Evolutionary conservation across 1,139 yeast species (phyloP).

Genomic region (Geotrichum reessii): DNA sequence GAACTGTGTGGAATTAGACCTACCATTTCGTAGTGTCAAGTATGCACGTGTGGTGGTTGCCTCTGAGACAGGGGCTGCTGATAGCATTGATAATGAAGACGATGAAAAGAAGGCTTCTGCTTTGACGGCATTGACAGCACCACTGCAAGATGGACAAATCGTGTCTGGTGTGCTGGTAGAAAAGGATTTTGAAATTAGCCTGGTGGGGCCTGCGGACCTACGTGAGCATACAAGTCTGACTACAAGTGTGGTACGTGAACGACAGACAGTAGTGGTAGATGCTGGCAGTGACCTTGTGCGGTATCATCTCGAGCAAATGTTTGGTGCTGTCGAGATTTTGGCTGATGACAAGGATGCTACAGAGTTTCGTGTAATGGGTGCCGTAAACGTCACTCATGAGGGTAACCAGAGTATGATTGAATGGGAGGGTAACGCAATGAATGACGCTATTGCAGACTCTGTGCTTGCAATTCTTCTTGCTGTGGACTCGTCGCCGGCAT

Average conservation of each 20-base stretch:
- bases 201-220: slow-evolving; percentile 77
- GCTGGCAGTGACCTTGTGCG: slow-evolving; percentile 75
- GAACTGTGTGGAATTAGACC: slow-evolving; percentile 73
- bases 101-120: slow-evolving; percentile 8
- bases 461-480: slow-evolving; percentile 84
- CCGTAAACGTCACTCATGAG: slow-evolving; percentile 34
- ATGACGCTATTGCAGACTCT: slow-evolving; percentile 92
- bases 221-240: slow-evolving; percentile 85
- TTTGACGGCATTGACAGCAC: slow-evolving; percentile 7
- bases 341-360: slow-evolving; percentile 46
- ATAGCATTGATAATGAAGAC: slow-evolving; percentile 19
- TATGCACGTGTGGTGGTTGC: slow-evolving; percentile 65
- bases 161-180: slow-evolving; percentile 88
- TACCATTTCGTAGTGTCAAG: slow-evolving; percentile 77
- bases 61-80: slow-evolving; percentile 20
- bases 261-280: slow-evolving; percentile 69
- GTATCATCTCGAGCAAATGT: slow-evolving; percentile 95
- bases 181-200: slow-evolving; percentile 79
- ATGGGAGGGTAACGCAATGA: slow-evolving; percentile 88
- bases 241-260: slow-evolving; percentile 77
- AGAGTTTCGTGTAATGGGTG: slow-evolving; percentile 46
- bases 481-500: slow-evolving; percentile 91
- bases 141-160: slow-evolving; percentile 40
- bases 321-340: slow-evolving; percentile 72
- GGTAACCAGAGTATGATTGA: slow-evolving; percentile 49